Evolutionary conservation across 495 filamentous ascomycete species (phyloP), one percentile per base, ranked within the genome.

Genomic region (Talaromyces adpressus): DNA sequence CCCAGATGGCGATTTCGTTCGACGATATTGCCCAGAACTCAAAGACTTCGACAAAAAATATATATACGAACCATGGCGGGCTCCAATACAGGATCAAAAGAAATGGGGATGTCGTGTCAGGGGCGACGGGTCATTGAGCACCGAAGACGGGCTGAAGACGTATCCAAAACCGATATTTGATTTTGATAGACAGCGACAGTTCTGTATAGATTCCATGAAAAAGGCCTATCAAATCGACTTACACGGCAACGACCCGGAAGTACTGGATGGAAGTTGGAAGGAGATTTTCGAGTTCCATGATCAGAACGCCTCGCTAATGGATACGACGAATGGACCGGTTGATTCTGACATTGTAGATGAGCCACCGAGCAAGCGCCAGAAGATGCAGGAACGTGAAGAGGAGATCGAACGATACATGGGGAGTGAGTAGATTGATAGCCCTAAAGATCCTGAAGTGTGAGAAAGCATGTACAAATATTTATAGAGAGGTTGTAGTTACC

Each of bases 121-220:
- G 27, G 82, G 83, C 0, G 82, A 85, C 66, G 82, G 79, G 6
- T 70, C 72, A 14, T 29, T 7, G 12, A 20, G 14, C 0, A 49
- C 66, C 9, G 75, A 75, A 6, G 65, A 63, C 3, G 74, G 69
- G 23, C 36, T 72, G n/a, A 67, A 70, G 18, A 62, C 73, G 1
- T 91, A 91, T 72, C 86, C 87, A 14, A 85, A 84, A 65, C 85
- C 85, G 2, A 90, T 90, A 83, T 89, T 91, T 70, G 85, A 91
- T 73, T 90, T 91, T 63, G 68, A 74, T 29, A 75, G 81, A 66
- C 72, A 84, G 63, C 79, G 85, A 47, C 70, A 79, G 18, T 69
- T 85, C 12, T 90, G 88, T 67, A 72, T 90, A 4, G 72, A 79
- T 58, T 79, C 75, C 0, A 86, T 90, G 79, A 90, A 90, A 71